Base-by-base conservation (phyloP, 2,329 filamentous ascomycete species). In the Penicillium sp. region DNA sequence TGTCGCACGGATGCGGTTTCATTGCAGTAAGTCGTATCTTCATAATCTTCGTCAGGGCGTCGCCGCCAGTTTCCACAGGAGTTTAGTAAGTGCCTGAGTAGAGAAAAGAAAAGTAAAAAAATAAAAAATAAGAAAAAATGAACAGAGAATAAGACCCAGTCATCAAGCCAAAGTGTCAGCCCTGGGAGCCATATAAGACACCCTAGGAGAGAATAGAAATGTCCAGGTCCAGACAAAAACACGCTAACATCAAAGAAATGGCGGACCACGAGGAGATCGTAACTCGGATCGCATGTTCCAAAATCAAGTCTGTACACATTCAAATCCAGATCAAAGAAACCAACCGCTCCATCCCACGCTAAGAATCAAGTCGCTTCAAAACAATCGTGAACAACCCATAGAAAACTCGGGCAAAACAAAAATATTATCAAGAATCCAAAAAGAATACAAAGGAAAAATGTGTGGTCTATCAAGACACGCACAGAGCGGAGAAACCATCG, bases 381-480 rank as follows among this genome's bases (percentile, higher is more conserved):
- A 22, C 23, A 48, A 42, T 39, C 46, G 44, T 42, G 43, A 41
- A 45, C 35, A 30, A 40, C n/a, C 30, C 34, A n/a, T n/a, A n/a
- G n/a, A n/a, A n/a, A n/a, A n/a, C n/a, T n/a, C 16, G 34, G 37
- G 18, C 5, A 44, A 4, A 30, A 16, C 15, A 25, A 31, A 40
- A 22, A 34, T 27, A 27, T 27, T 11, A 27, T 13, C 25, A 22
- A 26, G 18, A 17, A 29, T 28, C 27, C 22, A 18, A 35, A 40
- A 36, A 25, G 23, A 39, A 30, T 3, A 35, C 32, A 34, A 39
- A 37, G 35, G 34, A 10, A 27, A 35, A 39, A 23, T 40, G 39
- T 42, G 44, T 43, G 47, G 36, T 47, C 44, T 47, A 45, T 42
- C 32, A 31, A 39, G 37, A 33, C 42, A 47, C 46, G 44, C 44